Percentiles rank a stretch among this genome's conserved stretches.
Evolutionary conservation across 1,284 basidiomycete genomes (phyloP).

Genomic region (Irpex lacteus): DNA sequence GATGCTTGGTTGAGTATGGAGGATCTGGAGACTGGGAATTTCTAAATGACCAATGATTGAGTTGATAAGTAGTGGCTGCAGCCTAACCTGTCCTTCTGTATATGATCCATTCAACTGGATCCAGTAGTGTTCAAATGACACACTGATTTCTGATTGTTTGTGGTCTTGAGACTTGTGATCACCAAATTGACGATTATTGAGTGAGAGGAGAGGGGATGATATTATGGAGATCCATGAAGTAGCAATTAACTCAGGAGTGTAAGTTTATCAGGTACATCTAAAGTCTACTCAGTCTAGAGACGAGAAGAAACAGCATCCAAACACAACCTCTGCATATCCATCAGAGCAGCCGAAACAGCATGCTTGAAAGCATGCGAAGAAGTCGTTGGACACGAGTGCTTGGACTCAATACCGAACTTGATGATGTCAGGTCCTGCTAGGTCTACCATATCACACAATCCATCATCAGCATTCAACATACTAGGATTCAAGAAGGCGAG

Average conservation of each 20-base stretch:
- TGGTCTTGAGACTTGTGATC: no score
- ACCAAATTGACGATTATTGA: no score
- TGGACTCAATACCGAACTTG: constrained; percentile 96
- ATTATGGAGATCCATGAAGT: no score
- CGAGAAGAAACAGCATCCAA: constrained; percentile 13
- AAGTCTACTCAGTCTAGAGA: constrained; percentile 16
- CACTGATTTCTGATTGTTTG: background rate
- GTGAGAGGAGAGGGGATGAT: no score
- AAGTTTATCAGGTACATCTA: background rate
- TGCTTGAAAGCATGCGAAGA: constrained; percentile 73
- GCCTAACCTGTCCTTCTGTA: constrained; percentile 5
- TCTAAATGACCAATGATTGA: constrained; percentile 10
- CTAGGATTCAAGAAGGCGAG: no score
- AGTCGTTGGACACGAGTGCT: constrained; percentile 68
- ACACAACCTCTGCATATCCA: constrained; percentile 68
- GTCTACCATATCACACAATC: constrained; percentile 45
- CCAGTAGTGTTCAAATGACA: constrained; percentile 3
- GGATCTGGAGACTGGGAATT: constrained; percentile 39
- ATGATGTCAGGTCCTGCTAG: constrained; percentile 78
- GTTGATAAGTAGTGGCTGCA: background rate
- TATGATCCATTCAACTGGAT: constrained; percentile 10
- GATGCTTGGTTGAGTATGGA: constrained; percentile 39
- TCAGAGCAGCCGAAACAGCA: constrained; percentile 65
- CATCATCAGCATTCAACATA: background rate
- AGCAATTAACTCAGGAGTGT: no score